Evolutionary conservation across 257 asterid species (phyloP), one percentile per base, ranked within the genome.

Genomic region (Cynanchum wilfordii): DNA sequence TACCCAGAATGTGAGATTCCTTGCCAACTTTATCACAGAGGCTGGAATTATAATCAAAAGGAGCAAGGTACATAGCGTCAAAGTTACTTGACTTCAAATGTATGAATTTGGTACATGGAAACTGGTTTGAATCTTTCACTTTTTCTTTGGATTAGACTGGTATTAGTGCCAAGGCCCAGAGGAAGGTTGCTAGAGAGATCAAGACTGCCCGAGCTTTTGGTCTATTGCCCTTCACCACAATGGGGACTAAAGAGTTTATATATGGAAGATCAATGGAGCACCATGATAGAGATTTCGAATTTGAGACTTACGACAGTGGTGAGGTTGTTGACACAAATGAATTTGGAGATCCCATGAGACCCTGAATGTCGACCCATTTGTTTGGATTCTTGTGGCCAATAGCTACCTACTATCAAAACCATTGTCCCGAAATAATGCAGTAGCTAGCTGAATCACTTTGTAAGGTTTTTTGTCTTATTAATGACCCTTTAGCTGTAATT

Each of bases 191-290:
- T 22, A 77, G 89, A 49, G 98, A 88, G 86, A 93, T 93, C 82
- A 91, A 93, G 86, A 93, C 99, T 67, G 98, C 98, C 42, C 86
- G 99, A 33, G 92, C 96, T 64, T 95, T 95, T 59, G 97, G 99
- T 66, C 87, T 95, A 67, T 81, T 95, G 94, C 99, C 99, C 3
- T 95, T 95, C 87, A 92, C 98, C 70, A 83, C 96, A 36, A 92
- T 95, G 99, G 98, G 99, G 55, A 89, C 94, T 47, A 95, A 95
- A 80, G 87, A 80, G 0, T 92, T 92, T 55, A 70, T 36, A 9
- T 86, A 63, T 58, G 96, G 96, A 15, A 47, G 11, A 68, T 81
- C 99, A 9, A 95, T 95, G 99, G 95, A 95, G 80, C 74, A 80
- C 49, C 75, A 25, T 49, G 90, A 77, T 0, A 66, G 63, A 45